These are phyloP conservation scores for Fusarium armeniacum DNA, from an alignment of 2,329 filamentous ascomycete genomes.

Conservation along the genomic window DNA sequence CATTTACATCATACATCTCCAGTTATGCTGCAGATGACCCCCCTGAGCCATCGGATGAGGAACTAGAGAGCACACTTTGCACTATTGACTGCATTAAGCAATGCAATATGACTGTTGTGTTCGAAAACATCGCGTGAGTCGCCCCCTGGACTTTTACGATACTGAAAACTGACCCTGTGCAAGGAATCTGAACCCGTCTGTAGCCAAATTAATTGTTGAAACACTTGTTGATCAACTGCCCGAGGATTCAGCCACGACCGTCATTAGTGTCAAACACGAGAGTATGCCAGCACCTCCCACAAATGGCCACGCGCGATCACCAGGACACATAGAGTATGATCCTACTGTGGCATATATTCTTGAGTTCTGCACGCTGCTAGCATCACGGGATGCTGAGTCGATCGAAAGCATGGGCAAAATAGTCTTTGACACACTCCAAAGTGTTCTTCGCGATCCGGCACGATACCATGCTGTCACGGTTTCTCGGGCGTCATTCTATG, in stretches of 20 bases:
- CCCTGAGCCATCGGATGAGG: slow-evolving; percentile 96
- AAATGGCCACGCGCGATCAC: slow-evolving; percentile 60
- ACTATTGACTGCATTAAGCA: slow-evolving; percentile 95
- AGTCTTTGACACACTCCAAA: slow-evolving; percentile 84
- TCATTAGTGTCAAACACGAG: slow-evolving; percentile 93
- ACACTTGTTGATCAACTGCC: slow-evolving; percentile 87
- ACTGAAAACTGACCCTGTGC: slow-evolving; percentile 1
- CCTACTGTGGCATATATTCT: slow-evolving; percentile 90
- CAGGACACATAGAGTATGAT: slow-evolving; percentile 76
- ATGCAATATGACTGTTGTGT: slow-evolving; percentile 85
- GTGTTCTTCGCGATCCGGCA: slow-evolving; percentile 81
- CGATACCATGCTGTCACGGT: slow-evolving; percentile 87
- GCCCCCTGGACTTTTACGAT: not conserved
- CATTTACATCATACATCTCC: slow-evolving; percentile 96
- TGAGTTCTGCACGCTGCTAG: slow-evolving; percentile 87
- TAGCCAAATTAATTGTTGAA: slow-evolving; percentile 64
- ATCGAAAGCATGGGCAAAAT: slow-evolving; percentile 80
- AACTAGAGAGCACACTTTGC: slow-evolving; percentile 93
- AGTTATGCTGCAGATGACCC: slow-evolving; percentile 98
- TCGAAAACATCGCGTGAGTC: slow-evolving; percentile 83
- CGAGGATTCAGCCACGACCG: slow-evolving; percentile 80
- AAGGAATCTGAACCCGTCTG: slow-evolving; percentile 57
- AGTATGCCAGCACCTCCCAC: slow-evolving; percentile 73
- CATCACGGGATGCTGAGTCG: slow-evolving; percentile 80
- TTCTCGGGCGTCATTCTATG: slow-evolving; percentile 87